Evolutionary conservation across 257 asterid genomes (phyloP).

Genomic region (Cruciata laevipes): DNA sequence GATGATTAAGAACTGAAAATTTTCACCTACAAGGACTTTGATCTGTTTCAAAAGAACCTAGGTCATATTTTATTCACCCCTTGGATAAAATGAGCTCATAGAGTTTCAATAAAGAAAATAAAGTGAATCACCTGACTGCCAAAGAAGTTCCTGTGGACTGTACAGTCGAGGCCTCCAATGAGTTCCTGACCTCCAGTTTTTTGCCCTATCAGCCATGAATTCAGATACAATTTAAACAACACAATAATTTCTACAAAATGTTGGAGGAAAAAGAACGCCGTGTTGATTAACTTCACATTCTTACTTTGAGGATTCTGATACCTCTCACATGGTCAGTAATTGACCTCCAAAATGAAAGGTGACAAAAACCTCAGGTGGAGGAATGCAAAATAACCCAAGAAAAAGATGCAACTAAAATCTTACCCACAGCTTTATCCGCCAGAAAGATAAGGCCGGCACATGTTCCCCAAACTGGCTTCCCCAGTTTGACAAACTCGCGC

Average conservation of each 20-base stretch:
- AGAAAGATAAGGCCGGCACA: slow-evolving; percentile 96
- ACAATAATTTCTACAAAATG: not conserved
- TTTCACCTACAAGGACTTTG: not conserved
- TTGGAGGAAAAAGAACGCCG: not conserved
- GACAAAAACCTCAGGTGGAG: not conserved
- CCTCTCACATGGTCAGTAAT: not conserved
- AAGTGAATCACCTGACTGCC: slow-evolving; percentile 66
- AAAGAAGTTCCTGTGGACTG: slow-evolving; percentile 82
- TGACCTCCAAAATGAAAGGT: not conserved
- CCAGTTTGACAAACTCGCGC: slow-evolving; percentile 82
- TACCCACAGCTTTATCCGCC: slow-evolving; percentile 86
- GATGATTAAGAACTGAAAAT: not conserved
- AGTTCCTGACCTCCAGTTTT: slow-evolving; percentile 94
- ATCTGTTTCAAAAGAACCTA: not conserved
- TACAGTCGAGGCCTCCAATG: slow-evolving; percentile 90
- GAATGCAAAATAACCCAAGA: not conserved
- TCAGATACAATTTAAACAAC: slow-evolving; percentile 7
- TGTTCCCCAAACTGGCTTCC: slow-evolving; percentile 99
- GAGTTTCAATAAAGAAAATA: not conserved
- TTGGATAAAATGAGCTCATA: not conserved
- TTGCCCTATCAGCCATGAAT: slow-evolving; percentile 47
- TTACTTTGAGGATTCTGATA: not conserved
- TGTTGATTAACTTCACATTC: not conserved
- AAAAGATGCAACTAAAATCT: slow-evolving; percentile 8
- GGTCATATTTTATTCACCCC: not conserved